Base-by-base conservation (phyloP, 177 flowering plant species). In the Vitis hybrid region DNA sequence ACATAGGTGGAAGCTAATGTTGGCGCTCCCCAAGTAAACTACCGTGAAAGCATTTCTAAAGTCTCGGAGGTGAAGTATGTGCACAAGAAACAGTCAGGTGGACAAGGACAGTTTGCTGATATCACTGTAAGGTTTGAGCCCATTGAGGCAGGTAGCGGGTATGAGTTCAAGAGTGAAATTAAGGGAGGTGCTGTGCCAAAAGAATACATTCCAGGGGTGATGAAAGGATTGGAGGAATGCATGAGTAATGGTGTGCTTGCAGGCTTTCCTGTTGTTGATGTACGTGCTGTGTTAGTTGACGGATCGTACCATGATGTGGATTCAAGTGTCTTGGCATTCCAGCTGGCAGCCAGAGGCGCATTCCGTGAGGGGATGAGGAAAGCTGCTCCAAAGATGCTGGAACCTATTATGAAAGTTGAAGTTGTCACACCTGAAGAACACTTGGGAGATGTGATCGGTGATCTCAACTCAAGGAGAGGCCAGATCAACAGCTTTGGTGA, bases 401-500 rank as follows among this genome's bases (percentile, higher is more conserved):
- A 96, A 69, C 98, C 99, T 19, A 85, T 96, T 18, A 96, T 96
- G 99, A 87, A 82, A 79, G 97, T 96, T 8, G 99, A 93, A 77
- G 98, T 96, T 67, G 91, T 91, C 66, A 93, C 99, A 2, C 98
- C 98, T 51, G 98, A 96, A 71, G 98, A 93, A 65, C 97, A 96
- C 80, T 79, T 96, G 82, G 99, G 99, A 46, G 99, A 96, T 86
- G 97, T 96, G n/a, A 96, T 96, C 75, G 98, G 98, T 76, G 99
- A 96, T 78, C 91, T 96, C 52, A 96, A 93, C 85, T 92, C 97
- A 8, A 90, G 99, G 72, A 89, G 99, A 89, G 99, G 98, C 3
- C 97, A 90, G 82, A 93, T 93, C 75, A 88, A 89, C 83, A 90
- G 72, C 78, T 95, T 91, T 73, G 89, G 93, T 32, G 98, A 93